These are phyloP conservation scores for Saccharomycopsis sp. DNA, from an alignment of 805 yeast species.

Conservation along the genomic window DNA sequence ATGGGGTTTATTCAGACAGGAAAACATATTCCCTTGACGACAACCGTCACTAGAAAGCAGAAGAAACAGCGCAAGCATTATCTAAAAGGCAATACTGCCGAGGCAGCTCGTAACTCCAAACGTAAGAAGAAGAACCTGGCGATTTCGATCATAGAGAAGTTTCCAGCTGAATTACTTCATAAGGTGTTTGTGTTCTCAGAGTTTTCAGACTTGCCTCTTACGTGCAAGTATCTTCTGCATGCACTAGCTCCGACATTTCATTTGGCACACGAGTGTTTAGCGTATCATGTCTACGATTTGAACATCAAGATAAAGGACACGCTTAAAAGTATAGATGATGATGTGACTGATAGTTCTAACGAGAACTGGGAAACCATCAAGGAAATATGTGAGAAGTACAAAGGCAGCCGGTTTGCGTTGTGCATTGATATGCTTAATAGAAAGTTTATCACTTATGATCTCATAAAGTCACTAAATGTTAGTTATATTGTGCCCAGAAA, in stretches of 20 bases:
- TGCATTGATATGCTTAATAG: background rate
- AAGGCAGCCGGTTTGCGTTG: background rate
- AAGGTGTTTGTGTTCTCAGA: background rate
- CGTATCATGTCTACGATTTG: background rate
- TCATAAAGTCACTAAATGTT: background rate
- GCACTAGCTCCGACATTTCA: background rate
- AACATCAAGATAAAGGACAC: background rate
- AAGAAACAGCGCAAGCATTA: background rate
- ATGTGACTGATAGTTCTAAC: too few relatives aligned
- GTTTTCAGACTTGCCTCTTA: background rate
- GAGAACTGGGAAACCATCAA: background rate
- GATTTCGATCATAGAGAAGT: background rate
- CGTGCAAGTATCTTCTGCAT: background rate
- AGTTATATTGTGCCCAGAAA: background rate
- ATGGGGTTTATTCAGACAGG: background rate
- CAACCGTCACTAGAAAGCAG: background rate
- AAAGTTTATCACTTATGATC: background rate
- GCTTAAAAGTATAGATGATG: background rate
- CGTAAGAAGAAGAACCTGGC: background rate
- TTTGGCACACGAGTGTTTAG: background rate
- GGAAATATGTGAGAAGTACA: background rate
- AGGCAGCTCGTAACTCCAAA: background rate
- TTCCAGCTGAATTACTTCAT: background rate
- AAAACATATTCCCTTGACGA: background rate
- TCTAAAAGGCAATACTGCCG: background rate